Evolutionary conservation across 2,329 filamentous ascomycete genomes (phyloP), one percentile per base, ranked within the genome.

Genomic region (Cladosporium oxysporum): DNA sequence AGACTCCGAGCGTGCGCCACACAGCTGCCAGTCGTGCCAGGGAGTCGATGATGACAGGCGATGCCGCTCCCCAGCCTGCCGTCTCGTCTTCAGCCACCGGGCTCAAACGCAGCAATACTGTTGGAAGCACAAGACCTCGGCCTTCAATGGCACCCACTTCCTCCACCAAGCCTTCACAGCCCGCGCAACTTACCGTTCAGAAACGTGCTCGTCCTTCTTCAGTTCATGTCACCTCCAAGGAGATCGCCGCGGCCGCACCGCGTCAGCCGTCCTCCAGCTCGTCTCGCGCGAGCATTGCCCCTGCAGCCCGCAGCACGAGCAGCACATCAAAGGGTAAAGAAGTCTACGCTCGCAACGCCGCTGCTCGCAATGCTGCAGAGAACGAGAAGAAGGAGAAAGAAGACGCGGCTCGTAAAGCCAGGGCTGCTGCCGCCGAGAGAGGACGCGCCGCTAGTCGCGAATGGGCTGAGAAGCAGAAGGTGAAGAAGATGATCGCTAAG

Each of bases 391-490:
- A 69, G 18, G 80, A 80, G 60, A 83, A 83, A 68, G 82, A 83
- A 67, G 82, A 83, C 18, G 81, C 81, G 2, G 79, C 81, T 0
- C 81, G 79, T 72, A 77, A 76, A 67, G 82, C 82, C 26, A 73
- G 82, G 35, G 78, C 77, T 1, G 79, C 79, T 33, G 82, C 82
- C 7, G 79, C 82, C 0, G 82, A 83, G 72, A 69, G 81, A 5
- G 78, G 81, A 0, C 71, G 82, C 18, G 75, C 77, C 49, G 75
- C 78, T 44, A 81, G 78, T 70, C 69, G 81, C 12, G 81, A 83
- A 71, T 84, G 82, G 82, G 82, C 82, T 5, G 81, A 82, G 74
- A 81, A 79, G 76, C 79, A 81, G 75, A 78, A 74, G 68, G 50
- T 58, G 62, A 76, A 71, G 75, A 77, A 76, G 75, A 33, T 58